phyloP scores from a whole-genome alignment of 257 asterid genomes.

The Solanum appendiculatum region DNA sequence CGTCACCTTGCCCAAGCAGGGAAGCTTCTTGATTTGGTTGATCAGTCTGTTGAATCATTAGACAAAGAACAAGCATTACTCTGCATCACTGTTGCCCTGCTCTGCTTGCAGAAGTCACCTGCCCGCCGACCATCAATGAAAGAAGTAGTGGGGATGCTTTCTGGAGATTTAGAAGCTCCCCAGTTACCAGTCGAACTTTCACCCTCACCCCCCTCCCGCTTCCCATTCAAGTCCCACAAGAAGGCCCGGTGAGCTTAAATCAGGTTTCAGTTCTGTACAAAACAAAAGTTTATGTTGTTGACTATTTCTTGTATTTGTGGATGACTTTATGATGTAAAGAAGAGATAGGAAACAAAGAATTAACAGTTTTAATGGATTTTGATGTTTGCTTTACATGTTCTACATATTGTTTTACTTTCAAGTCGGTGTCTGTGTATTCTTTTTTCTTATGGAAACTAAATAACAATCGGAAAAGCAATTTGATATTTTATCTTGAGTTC shows the following conservation, averaged over 20 bases:
- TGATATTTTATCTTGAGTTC: not conserved
- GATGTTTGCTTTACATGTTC: not conserved
- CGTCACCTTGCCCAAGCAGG: conserved; percentile 90
- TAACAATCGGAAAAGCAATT: not conserved
- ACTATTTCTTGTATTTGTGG: conserved; percentile 12
- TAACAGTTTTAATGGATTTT: conserved; percentile 6
- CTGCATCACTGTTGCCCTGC: conserved; percentile 79
- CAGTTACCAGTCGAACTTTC: conserved; percentile 84
- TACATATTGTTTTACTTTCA: not conserved
- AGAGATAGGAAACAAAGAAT: conserved; percentile 8
- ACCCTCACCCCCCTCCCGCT: conserved; percentile 60
- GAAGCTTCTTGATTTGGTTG: conserved; percentile 84
- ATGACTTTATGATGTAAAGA: conserved; percentile 20
- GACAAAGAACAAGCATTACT: conserved; percentile 64
- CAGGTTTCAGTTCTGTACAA: not conserved
- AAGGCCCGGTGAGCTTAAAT: conserved; percentile 49
- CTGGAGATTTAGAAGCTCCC: conserved; percentile 60
- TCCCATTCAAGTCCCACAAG: conserved; percentile 55
- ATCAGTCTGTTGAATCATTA: conserved; percentile 37
- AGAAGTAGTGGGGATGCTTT: conserved; percentile 70
- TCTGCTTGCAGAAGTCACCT: conserved; percentile 84
- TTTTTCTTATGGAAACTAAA: not conserved
- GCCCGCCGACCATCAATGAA: conserved; percentile 80
- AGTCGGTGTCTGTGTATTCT: not conserved
- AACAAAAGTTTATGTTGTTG: conserved; percentile 10